Base-by-base conservation (phyloP, 306 rosid genomes). In the Begonia peltatifolia region DNA sequence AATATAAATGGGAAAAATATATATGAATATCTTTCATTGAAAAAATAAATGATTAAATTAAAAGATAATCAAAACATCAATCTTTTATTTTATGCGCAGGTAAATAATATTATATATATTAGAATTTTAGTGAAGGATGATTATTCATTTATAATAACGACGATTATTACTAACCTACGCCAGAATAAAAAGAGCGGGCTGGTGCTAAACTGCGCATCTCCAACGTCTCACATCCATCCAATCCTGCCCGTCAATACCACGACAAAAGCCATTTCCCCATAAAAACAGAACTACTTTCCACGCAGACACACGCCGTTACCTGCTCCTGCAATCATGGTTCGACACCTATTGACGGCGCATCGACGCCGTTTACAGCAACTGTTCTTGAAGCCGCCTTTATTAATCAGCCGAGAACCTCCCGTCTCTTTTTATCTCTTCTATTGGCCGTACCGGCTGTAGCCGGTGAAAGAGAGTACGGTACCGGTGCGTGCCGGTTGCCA, bases 191-290 rank as follows among this genome's bases (percentile, higher is more conserved):
- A 25, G 6, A 25, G 16, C 7, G 10, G 15, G 44, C 13, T 48
- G 14, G 61, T 62, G 76, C 63, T 66, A 62, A 30, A 66, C 38
- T 70, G 64, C 68, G 55, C 63, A 53, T 59, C 22, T 15, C 14
- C 48, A 17, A 35, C 46, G 41, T 60, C 36, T 47, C n/a, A 12
- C 18, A 10, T 42, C 62, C 67, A 59, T 68, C 20, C 56, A 51
- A 9, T 13, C 52, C 64, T 76, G 82, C 78, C 59, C 62, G 78
- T 65, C 49, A 66, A 58, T 47, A 64, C 72, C 75, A 62, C 64
- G 82, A 72, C 82, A 76, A 59, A 20, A 64, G 38, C 82, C 78
- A 62, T 53, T 72, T 76, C 65, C 68, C 75, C 67, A 76, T 62
- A 72, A 72, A 72, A 76, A 76, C 71, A 59, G 58, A 35, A 62